A percentile compares a stretch with the other conserved stretches of the same genome.
Conservation (phyloP, 164 flowering plant genomes). For the Piper longum region DNA sequence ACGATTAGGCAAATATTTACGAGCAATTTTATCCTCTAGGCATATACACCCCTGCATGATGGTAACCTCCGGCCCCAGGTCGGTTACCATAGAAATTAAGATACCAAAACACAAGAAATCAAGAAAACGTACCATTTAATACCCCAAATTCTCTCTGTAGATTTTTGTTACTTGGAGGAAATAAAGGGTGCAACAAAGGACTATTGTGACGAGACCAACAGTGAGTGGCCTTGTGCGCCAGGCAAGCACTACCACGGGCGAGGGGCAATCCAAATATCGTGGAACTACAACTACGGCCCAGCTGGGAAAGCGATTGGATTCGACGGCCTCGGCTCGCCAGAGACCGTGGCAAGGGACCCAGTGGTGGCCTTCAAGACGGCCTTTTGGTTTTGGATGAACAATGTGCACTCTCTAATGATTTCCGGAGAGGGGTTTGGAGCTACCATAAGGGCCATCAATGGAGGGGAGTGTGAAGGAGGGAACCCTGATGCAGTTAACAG, state of each 20-base stretch:
- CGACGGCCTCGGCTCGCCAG: slow-evolving; percentile 20
- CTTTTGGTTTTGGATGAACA: slow-evolving; percentile 26
- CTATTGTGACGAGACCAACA: slow-evolving; percentile 17
- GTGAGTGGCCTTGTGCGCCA: slow-evolving; percentile 15
- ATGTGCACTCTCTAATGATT: slow-evolving; percentile 9
- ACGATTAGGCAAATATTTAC: too few relatives aligned
- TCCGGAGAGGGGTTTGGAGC: slow-evolving; percentile 24
- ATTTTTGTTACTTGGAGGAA: slow-evolving; percentile 30
- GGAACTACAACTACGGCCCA: neutral
- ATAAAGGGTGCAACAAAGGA: slow-evolving; percentile 14
- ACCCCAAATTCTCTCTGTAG: slow-evolving; percentile 2
- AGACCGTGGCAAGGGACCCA: slow-evolving; percentile 18
- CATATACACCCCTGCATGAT: too few relatives aligned
- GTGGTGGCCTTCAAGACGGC: slow-evolving; percentile 23
- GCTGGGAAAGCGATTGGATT: slow-evolving; percentile 26
- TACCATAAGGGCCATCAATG: slow-evolving; percentile 24
- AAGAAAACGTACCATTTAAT: too few relatives aligned
- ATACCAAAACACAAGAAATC: too few relatives aligned
- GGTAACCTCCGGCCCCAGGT: too few relatives aligned
- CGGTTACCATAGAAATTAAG: too few relatives aligned
- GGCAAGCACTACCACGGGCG: slow-evolving; percentile 20
- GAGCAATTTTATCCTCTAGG: too few relatives aligned
- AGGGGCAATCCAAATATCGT: slow-evolving; percentile 26
- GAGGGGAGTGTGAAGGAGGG: slow-evolving; percentile 14
- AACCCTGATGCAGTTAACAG: slow-evolving; percentile 8